These are phyloP conservation scores for Pleurotus tuoliensis DNA, from an alignment of 768 basidiomycete species.

Conservation along the genomic window DNA sequence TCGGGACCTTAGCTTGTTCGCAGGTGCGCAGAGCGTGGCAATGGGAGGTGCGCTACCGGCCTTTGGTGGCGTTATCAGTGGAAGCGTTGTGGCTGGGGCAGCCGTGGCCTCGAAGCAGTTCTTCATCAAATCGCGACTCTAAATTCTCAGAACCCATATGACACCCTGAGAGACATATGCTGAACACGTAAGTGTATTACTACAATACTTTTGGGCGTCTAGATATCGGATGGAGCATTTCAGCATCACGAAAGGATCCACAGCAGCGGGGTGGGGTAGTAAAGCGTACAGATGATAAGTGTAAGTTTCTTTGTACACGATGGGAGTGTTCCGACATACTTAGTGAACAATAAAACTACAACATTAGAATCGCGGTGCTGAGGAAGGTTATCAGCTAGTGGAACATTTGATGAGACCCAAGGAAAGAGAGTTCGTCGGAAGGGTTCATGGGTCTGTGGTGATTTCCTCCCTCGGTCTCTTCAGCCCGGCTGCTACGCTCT, in stretches of 20 bases:
- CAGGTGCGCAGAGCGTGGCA: slow-evolving; percentile 9
- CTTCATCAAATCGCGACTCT: neutral
- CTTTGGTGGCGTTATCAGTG: slow-evolving; percentile 3
- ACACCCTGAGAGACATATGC: neutral
- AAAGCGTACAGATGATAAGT: neutral
- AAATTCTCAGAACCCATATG: neutral
- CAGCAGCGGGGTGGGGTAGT: neutral
- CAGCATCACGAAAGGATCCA: neutral
- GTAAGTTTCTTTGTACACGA: no score
- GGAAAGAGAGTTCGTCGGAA: neutral
- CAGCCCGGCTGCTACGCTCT: slow-evolving; percentile 6
- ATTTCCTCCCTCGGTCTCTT: slow-evolving; percentile 20
- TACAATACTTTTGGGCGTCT: neutral
- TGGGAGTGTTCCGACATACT: no score
- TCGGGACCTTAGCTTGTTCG: no score
- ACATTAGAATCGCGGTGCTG: neutral
- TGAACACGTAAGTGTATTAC: neutral
- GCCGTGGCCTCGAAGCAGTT: neutral
- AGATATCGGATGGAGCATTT: slow-evolving; percentile 2
- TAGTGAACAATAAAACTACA: slow-evolving; percentile 8
- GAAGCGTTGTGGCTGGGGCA: neutral
- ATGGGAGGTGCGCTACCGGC: slow-evolving; percentile 11
- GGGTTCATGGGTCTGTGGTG: slow-evolving; percentile 4
- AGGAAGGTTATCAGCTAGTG: neutral
- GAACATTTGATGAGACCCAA: neutral